These are phyloP conservation scores for Purshia tridentata DNA, from an alignment of 306 rosid genomes.

Conservation along the genomic window DNA sequence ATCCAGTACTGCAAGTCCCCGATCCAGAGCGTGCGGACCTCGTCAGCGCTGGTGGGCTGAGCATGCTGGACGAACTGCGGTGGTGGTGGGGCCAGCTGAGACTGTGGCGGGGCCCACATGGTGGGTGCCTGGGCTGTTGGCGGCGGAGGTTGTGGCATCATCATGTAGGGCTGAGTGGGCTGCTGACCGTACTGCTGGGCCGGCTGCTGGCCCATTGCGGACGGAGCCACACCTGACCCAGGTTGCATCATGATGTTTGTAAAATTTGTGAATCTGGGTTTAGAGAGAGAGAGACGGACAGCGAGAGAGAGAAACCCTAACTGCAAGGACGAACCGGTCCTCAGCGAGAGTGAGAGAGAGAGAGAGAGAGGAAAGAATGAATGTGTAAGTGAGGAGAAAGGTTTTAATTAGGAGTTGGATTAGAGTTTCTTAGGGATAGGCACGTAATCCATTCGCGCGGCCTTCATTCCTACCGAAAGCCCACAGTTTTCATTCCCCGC, in stretches of 20 bases:
- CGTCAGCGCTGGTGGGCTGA: conserved; percentile 54
- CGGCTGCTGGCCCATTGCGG: conserved; percentile 51
- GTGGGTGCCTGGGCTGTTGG: conserved; percentile 31
- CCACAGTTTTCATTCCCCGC: too few species aligned
- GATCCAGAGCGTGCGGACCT: conserved; percentile 95
- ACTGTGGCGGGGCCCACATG: conserved; percentile 58
- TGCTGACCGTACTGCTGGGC: conserved; percentile 65
- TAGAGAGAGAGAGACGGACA: conserved; percentile 18
- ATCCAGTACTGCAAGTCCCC: conserved; percentile 98
- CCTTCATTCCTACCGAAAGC: too few species aligned
- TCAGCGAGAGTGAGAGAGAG: conserved; percentile 1
- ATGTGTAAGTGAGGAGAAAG: conserved; percentile 5
- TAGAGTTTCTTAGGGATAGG: background rate
- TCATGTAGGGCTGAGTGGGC: conserved; percentile 63
- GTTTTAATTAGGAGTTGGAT: conserved; percentile 3
- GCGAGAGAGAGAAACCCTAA: conserved; percentile 50
- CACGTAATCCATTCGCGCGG: conserved; percentile 21
- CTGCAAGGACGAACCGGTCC: conserved; percentile 27
- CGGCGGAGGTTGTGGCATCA: conserved; percentile 74
- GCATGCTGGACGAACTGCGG: conserved; percentile 27
- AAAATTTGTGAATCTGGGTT: conserved; percentile 24
- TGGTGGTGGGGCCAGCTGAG: conserved; percentile 38
- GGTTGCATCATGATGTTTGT: conserved; percentile 76
- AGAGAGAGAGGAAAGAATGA: background rate
- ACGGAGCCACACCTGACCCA: conserved; percentile 63